A percentile compares a stretch with the other conserved stretches of the same genome.
Evolutionary conservation across 768 basidiomycete genomes (phyloP).

Genomic region (Boletus tomentosulus): DNA sequence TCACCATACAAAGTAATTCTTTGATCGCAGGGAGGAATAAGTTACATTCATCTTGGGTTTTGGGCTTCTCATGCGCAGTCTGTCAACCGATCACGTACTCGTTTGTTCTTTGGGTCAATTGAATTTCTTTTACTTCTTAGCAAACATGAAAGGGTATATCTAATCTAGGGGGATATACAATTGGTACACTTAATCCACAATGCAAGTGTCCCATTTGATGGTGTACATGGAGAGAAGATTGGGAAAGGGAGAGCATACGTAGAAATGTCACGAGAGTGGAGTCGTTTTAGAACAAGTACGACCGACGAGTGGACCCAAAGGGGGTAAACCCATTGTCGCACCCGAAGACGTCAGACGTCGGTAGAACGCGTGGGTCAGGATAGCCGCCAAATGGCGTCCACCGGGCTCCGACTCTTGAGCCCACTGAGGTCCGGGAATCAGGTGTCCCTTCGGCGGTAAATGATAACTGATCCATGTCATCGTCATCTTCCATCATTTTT

Average conservation of each 20-base stretch:
- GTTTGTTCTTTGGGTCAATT: neutral
- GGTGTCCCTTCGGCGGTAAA: conserved; percentile 33
- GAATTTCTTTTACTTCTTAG: neutral
- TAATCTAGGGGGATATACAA: conserved; percentile 18
- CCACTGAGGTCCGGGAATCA: conserved; percentile 12
- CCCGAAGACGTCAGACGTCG: conserved; percentile 30
- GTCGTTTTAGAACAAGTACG: conserved; percentile 25
- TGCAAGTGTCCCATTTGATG: conserved; percentile 11
- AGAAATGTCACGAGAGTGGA: neutral
- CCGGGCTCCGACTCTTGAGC: conserved; percentile 6
- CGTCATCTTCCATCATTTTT: conserved; percentile 43
- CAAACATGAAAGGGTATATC: conserved; percentile 19
- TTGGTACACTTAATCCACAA: conserved; percentile 13
- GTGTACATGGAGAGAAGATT: conserved; percentile 2
- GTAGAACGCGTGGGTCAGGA: conserved; percentile 27
- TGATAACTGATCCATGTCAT: conserved; percentile 50
- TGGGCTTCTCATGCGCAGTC: neutral
- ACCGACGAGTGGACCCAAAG: conserved; percentile 43
- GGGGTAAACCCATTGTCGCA: conserved; percentile 39
- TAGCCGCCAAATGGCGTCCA: conserved; percentile 34
- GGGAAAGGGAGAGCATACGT: neutral
- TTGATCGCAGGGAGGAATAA: neutral
- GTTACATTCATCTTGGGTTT: neutral
- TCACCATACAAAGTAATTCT: neutral
- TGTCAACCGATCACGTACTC: conserved; percentile 16